Evolutionary conservation across 2,329 filamentous ascomycete genomes (phyloP).

Genomic region (Lecanoromycetidae sp.): DNA sequence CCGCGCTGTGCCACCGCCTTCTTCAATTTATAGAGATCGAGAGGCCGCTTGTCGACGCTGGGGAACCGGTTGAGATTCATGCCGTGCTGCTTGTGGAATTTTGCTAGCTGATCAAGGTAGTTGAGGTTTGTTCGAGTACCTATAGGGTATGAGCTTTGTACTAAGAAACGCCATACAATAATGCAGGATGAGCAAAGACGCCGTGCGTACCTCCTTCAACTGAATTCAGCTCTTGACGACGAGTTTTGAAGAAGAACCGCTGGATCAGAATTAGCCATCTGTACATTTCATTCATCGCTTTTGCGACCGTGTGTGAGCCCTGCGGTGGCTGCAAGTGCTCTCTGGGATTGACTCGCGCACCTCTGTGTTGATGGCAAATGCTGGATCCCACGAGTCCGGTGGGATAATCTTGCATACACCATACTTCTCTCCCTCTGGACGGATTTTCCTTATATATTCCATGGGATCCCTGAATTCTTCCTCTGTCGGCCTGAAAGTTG

Average conservation of each 20-base stretch:
- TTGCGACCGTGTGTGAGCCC: background rate
- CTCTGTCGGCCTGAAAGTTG: conserved; percentile 77
- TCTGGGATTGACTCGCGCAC: conserved; percentile 39
- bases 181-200: conserved; percentile 17
- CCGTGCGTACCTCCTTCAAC: conserved; percentile 77
- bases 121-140: conserved; percentile 90
- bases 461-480: conserved; percentile 94
- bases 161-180: background rate
- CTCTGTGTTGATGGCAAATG: conserved; percentile 94
- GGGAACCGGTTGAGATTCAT: conserved; percentile 88
- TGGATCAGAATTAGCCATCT: conserved; percentile 33
- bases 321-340: background rate
- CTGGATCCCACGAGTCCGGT: conserved; percentile 83
- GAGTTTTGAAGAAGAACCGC: conserved; percentile 93
- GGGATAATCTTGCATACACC: conserved; percentile 95
- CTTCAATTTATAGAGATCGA: conserved; percentile 91
- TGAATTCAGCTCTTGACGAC: conserved; percentile 92
- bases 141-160: conserved; percentile 30
- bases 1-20: conserved; percentile 92
- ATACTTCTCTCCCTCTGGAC: conserved; percentile 71
- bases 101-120: conserved; percentile 86
- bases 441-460: conserved; percentile 85
- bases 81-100: conserved; percentile 94
- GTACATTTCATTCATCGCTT: background rate
- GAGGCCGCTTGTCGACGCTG: conserved; percentile 91